phyloP scores from a whole-genome alignment of 2,329 filamentous ascomycete genomes.

The Tympanopsis confertula region DNA sequence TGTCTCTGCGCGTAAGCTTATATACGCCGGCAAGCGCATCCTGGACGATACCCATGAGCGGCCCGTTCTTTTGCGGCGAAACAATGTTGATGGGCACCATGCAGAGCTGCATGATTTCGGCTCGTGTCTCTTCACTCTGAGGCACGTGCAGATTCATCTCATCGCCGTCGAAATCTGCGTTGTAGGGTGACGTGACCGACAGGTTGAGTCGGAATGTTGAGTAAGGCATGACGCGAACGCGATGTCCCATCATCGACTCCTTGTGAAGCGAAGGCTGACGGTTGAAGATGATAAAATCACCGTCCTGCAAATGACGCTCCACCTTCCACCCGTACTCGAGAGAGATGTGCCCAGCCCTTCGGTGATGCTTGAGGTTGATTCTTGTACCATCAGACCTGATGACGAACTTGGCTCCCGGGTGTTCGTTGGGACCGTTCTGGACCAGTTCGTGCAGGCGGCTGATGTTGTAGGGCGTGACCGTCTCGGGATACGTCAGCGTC shows the following conservation, averaged over 20 bases:
- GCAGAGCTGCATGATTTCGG: slow-evolving; percentile 86
- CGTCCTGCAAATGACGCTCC: slow-evolving; percentile 87
- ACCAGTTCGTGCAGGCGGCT: slow-evolving; percentile 80
- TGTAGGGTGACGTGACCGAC: slow-evolving; percentile 96
- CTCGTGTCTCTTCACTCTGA: slow-evolving; percentile 89
- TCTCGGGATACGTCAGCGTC: slow-evolving; percentile 90
- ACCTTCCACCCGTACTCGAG: slow-evolving; percentile 98
- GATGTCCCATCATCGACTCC: slow-evolving; percentile 99
- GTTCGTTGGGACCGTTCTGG: slow-evolving; percentile 85
- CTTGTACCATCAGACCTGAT: slow-evolving; percentile 86
- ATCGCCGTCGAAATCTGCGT: slow-evolving; percentile 98
- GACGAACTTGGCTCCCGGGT: slow-evolving; percentile 93
- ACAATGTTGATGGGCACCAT: slow-evolving; percentile 99
- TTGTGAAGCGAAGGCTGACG: slow-evolving; percentile 98
- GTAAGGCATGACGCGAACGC: slow-evolving; percentile 95
- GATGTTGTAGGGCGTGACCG: slow-evolving; percentile 95
- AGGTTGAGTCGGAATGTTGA: slow-evolving; percentile 95
- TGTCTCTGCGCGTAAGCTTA: slow-evolving; percentile 87
- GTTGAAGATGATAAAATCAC: slow-evolving; percentile 98
- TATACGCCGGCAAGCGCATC: slow-evolving; percentile 93
- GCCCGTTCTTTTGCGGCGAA: slow-evolving; percentile 90
- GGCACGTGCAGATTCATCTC: slow-evolving; percentile 99
- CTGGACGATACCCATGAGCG: slow-evolving; percentile 98
- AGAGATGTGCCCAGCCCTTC: slow-evolving; percentile 72
- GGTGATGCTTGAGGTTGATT: slow-evolving; percentile 89